A percentile compares a stretch with the other conserved stretches of the same genome.
phyloP scores from a whole-genome alignment of 2,329 filamentous ascomycete genomes.

The Atkinsonella texensis region DNA sequence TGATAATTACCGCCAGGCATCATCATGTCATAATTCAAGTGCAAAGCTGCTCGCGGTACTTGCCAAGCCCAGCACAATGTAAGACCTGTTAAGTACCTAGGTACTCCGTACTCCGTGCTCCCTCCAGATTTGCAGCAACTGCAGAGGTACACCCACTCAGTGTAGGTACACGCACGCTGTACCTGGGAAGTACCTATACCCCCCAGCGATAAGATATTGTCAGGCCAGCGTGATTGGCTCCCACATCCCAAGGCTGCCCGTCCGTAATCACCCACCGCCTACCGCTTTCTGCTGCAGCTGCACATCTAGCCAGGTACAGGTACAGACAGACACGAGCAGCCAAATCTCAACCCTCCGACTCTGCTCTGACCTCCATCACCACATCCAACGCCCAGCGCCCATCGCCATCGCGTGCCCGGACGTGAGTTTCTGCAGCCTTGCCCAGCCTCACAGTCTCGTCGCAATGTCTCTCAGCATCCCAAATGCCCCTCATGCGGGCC shows the following conservation, averaged over 20 bases:
- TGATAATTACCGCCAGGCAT: no score
- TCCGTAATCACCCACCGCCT: no score
- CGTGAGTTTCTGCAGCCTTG: slow-evolving; percentile 10
- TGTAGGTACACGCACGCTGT: no score
- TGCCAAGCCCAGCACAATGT: no score
- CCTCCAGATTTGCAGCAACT: no score
- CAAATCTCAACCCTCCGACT: background rate
- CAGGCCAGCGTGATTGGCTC: background rate
- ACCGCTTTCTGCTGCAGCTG: no score
- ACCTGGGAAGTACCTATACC: background rate
- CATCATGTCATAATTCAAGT: no score
- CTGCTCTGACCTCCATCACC: background rate
- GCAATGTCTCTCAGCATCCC: slow-evolving; percentile 94
- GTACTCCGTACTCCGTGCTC: no score
- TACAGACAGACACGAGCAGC: background rate
- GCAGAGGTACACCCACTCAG: no score
- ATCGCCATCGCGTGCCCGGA: slow-evolving; percentile 1
- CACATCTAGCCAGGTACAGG: background rate
- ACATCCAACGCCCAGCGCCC: background rate
- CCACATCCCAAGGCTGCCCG: background rate
- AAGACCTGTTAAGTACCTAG: no score
- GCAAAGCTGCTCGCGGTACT: no score
- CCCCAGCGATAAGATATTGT: background rate
- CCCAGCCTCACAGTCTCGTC: slow-evolving; percentile 8
- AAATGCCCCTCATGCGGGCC: slow-evolving; percentile 78